phyloP scores from a whole-genome alignment of 108 stramenopile species.

The Cyclostephanos tholiformis region DNA sequence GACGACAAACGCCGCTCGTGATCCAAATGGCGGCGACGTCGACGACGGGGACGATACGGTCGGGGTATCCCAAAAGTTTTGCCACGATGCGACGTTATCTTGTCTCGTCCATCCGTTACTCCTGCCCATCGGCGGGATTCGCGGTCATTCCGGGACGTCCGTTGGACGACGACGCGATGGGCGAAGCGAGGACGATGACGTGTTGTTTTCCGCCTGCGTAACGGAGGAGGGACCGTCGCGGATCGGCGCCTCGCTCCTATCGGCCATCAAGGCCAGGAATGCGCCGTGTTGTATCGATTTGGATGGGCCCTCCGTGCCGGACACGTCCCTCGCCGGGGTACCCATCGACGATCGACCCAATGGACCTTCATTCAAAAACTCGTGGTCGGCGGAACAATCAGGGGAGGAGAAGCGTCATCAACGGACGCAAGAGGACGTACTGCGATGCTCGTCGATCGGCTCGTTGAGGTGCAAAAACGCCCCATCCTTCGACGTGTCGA shows the following conservation, averaged over 20 bases:
- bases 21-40: background rate
- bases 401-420: too few species aligned
- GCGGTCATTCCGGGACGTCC: background rate
- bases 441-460: slow-evolving; percentile 30
- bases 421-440: slow-evolving; percentile 29
- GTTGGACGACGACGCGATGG: background rate
- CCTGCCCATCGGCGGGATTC: slow-evolving; percentile 16
- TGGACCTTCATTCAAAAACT: background rate
- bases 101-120: slow-evolving; percentile 38
- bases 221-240: slow-evolving; percentile 9
- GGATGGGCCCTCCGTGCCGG: background rate
- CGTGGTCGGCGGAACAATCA: background rate
- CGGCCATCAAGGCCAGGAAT: slow-evolving; percentile 47
- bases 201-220: background rate
- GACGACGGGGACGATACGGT: background rate
- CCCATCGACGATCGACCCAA: background rate
- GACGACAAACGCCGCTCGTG: background rate
- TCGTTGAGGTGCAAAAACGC: slow-evolving; percentile 24
- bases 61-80: background rate
- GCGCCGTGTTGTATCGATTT: background rate
- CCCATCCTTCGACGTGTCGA: slow-evolving; percentile 29
- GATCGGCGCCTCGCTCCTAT: slow-evolving; percentile 41
- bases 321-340: background rate
- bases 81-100: slow-evolving; percentile 7
- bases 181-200: background rate